Base-by-base conservation (phyloP, 1,284 basidiomycete genomes). In the Rugosomyces carneus region DNA sequence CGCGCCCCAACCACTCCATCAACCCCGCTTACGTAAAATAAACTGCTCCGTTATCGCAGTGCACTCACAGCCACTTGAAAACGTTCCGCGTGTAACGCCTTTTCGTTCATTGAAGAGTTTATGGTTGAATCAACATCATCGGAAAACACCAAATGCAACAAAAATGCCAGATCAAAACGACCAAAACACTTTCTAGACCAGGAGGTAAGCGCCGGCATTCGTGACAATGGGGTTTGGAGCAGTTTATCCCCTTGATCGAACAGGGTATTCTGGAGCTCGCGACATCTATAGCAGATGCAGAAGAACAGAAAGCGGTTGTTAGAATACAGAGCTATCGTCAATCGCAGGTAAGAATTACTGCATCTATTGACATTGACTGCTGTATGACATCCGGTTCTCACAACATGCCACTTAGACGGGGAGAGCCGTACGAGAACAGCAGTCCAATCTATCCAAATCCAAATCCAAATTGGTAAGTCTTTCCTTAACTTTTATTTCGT, bases 401-500 rank as follows among this genome's bases (percentile, higher is more conserved):
- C 24, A 5, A 26, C 5, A n/a, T n/a, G 23, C 6, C 3, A n/a
- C n/a, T n/a, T 40, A 53, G 51, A 49, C 40, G 42, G 48, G 48
- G 6, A 40, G 44, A 24, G 40, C 45, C 20, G 29, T 19, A 35
- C 23, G 13, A 3, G 46, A 50, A 42, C 41, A 42, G 18, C 50
- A 50, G 42, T 37, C 41, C 1, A 47, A 42, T 32, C 20, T 45
- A 24, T 50, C 51, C 19, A 44, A 27, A 18, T 53, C 51, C 19
- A 50, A 53, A 45, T 37, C 39, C 29, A 53, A 53, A 44, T 42
- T 53, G 45, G 51, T 50, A 8, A 37, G 46, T 41, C 11, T 3
- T 13, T 19, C 35, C 27, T 15, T 24, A 40, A 26, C 5, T 24
- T 18, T 18, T 19, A 4, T 8, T 18, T 18, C 3, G 18, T 36